These are phyloP conservation scores for Stachybotrys chlorohalonatus DNA, from an alignment of 2,329 filamentous ascomycete species.

Conservation along the genomic window DNA sequence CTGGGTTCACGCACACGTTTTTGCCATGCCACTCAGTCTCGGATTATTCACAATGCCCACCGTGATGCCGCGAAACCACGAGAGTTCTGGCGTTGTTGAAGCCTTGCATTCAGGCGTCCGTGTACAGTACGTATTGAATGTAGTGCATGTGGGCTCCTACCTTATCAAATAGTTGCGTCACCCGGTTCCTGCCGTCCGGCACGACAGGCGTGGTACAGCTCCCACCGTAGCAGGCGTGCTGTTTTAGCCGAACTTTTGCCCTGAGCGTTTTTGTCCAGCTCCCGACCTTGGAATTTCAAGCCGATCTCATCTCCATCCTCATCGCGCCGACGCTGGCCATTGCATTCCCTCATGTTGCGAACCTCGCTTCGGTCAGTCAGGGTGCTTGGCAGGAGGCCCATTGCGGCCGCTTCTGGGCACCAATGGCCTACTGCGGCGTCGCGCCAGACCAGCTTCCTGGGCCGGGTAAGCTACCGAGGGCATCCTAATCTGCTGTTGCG, in stretches of 20 bases:
- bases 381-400: constrained; percentile 46
- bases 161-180: constrained; percentile 18
- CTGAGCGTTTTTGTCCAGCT: constrained; percentile 32
- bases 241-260: constrained; percentile 35
- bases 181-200: constrained; percentile 25
- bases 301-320: not conserved
- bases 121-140: not conserved
- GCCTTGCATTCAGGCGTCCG: too few relatives aligned
- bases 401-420: constrained; percentile 41
- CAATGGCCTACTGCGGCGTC: constrained; percentile 45
- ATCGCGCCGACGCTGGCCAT: constrained; percentile 28
- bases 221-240: constrained; percentile 7
- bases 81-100: too few relatives aligned
- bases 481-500: constrained; percentile 19
- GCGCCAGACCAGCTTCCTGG: constrained; percentile 20
- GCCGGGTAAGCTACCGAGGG: constrained; percentile 23
- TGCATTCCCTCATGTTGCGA: constrained; percentile 57
- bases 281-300: constrained; percentile 7
- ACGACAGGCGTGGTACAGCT: constrained; percentile 6
- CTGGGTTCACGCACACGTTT: not conserved
- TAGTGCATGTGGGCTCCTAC: too few relatives aligned
- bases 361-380: constrained; percentile 57
- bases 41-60: too few relatives aligned
- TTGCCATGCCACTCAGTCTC: not conserved
- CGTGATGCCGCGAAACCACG: too few relatives aligned